Percentiles rank a stretch among this genome's conserved stretches.
phyloP scores from a whole-genome alignment of 2,329 filamentous ascomycete species.

The Calycina herbarum region DNA sequence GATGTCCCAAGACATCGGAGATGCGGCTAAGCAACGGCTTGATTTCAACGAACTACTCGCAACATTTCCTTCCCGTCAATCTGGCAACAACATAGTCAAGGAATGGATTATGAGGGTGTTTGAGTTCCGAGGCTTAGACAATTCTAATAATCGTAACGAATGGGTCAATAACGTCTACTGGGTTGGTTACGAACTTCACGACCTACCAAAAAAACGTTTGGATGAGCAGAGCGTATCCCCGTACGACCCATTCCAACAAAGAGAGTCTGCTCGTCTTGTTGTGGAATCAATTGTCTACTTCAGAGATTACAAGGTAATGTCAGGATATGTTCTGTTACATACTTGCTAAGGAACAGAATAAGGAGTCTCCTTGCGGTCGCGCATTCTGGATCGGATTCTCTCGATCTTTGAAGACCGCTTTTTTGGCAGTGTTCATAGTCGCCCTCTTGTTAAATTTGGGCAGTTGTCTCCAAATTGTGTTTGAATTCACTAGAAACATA shows the following conservation, averaged over 20 bases:
- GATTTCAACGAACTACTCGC: neutral
- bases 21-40: neutral
- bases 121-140: neutral
- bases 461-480: too few relatives aligned
- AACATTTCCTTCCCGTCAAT: neutral
- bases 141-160: neutral
- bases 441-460: too few relatives aligned
- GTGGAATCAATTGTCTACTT: neutral
- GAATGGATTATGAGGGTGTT: neutral
- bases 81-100: neutral
- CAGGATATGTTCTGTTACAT: neutral
- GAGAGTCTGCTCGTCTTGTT: neutral
- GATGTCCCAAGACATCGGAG: neutral
- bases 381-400: neutral
- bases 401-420: too few relatives aligned
- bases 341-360: neutral
- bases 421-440: neutral
- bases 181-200: neutral
- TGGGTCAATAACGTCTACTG: neutral
- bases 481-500: too few relatives aligned
- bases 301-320: neutral
- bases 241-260: too few relatives aligned
- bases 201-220: neutral
- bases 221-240: neutral
- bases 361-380: neutral